Percentiles rank a stretch among this genome's conserved stretches.
phyloP scores from a whole-genome alignment of 2,329 filamentous ascomycete species.

The Hortaea sp. region DNA sequence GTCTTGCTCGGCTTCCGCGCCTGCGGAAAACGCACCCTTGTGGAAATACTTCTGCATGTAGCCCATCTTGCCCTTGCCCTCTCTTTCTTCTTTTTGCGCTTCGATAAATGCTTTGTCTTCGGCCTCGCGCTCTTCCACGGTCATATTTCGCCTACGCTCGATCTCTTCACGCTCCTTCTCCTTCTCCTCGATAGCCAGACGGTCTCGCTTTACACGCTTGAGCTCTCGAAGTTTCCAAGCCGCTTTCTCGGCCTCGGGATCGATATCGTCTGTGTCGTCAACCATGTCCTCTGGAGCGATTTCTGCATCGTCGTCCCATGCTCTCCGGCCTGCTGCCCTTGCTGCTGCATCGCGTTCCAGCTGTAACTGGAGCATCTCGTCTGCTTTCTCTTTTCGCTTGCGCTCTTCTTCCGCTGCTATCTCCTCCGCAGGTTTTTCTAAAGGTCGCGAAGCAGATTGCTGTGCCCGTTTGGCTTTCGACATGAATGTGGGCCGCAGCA shows the following conservation, averaged over 20 bases:
- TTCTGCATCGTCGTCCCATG: constrained; percentile 71
- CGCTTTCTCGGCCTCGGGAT: constrained; percentile 78
- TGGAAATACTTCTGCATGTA: constrained; percentile 97
- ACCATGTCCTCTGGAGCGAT: constrained; percentile 59
- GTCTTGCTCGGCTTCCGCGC: constrained; percentile 32
- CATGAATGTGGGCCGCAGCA: constrained; percentile 58
- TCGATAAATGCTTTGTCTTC: constrained; percentile 75
- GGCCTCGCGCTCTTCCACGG: constrained; percentile 70
- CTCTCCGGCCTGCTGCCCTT: constrained; percentile 63
- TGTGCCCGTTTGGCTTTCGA: constrained; percentile 49
- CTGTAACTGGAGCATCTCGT: constrained; percentile 79
- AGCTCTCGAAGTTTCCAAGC: constrained; percentile 93
- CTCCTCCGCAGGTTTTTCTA: constrained; percentile 26
- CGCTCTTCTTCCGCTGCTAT: constrained; percentile 41
- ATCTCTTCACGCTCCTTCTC: constrained; percentile 83
- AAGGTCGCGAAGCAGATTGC: constrained; percentile 15
- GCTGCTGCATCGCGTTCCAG: constrained; percentile 72
- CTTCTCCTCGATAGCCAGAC: constrained; percentile 70
- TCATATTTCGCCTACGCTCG: constrained; percentile 78
- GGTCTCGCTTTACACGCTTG: constrained; percentile 75
- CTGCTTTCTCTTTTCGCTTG: constrained; percentile 59
- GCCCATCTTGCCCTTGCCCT: constrained; percentile 66
- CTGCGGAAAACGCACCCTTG: constrained; percentile 91
- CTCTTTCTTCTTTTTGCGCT: constrained; percentile 66
- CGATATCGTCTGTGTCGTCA: constrained; percentile 78